Conservation (phyloP, 108 stramenopile species). For the Stephanodiscus minutulus region DNA sequence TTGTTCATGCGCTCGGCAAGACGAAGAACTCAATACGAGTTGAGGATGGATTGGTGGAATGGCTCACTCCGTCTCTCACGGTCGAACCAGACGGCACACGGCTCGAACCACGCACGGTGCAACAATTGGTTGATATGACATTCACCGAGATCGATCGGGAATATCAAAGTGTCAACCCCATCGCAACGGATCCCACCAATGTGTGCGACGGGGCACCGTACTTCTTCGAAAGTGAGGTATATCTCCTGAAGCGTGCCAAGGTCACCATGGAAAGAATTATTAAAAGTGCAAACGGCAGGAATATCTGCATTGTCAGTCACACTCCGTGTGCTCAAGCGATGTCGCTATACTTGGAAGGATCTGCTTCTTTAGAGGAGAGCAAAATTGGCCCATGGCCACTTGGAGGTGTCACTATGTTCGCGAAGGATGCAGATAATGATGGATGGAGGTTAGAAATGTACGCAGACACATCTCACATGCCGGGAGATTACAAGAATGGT, state of each 20-base stretch:
- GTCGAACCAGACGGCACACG: slow-evolving; percentile 59
- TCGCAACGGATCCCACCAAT: slow-evolving; percentile 30
- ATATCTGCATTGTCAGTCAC: slow-evolving; percentile 71
- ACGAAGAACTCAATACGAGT: slow-evolving; percentile 44
- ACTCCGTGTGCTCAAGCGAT: slow-evolving; percentile 70
- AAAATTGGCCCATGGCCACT: slow-evolving; percentile 62
- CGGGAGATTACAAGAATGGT: slow-evolving; percentile 65
- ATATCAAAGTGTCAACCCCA: slow-evolving; percentile 61
- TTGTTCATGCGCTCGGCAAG: slow-evolving; percentile 49
- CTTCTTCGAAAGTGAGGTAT: slow-evolving; percentile 61
- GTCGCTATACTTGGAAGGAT: slow-evolving; percentile 59
- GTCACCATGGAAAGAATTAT: slow-evolving; percentile 54
- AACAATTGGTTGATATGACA: slow-evolving; percentile 44
- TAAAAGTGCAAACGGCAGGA: slow-evolving; percentile 39
- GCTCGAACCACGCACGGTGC: slow-evolving; percentile 51
- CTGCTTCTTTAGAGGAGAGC: slow-evolving; percentile 31
- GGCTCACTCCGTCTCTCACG: slow-evolving; percentile 70
- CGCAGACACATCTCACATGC: slow-evolving; percentile 70
- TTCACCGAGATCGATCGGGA: slow-evolving; percentile 49
- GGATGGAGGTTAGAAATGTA: slow-evolving; percentile 70
- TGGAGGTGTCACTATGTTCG: slow-evolving; percentile 73
- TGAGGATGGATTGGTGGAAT: slow-evolving; percentile 77
- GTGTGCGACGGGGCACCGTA: slow-evolving; percentile 43
- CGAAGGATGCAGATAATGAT: slow-evolving; percentile 28
- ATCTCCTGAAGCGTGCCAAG: slow-evolving; percentile 57